phyloP scores from a whole-genome alignment of 2,329 filamentous ascomycete species.

The Metarhizium guizhouense region DNA sequence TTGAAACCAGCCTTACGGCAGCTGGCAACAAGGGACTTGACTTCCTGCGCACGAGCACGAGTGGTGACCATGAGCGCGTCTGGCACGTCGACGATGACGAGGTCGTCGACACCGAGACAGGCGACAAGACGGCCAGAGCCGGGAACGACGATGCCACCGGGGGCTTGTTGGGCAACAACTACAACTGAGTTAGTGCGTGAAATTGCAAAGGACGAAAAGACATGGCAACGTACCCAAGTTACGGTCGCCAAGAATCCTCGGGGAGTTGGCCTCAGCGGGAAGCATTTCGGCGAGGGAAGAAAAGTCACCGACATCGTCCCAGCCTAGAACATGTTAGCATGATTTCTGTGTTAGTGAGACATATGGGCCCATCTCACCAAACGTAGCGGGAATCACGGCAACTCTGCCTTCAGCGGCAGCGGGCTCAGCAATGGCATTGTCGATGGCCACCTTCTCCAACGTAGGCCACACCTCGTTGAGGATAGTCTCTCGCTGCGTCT shows the following conservation, averaged over 20 bases:
- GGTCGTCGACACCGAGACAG: constrained; percentile 17
- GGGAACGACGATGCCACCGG: constrained; percentile 17
- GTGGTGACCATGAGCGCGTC: constrained; percentile 19
- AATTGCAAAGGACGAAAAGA: background rate
- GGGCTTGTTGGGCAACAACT: constrained; percentile 17
- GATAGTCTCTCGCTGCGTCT: constrained; percentile 10
- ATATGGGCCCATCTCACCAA: constrained; percentile 7
- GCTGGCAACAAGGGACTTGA: constrained; percentile 17
- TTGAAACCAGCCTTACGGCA: constrained; percentile 15
- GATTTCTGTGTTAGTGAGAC: background rate
- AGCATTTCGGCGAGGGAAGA: constrained; percentile 18
- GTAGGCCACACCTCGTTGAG: constrained; percentile 16
- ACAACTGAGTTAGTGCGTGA: background rate
- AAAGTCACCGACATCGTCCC: constrained; percentile 19
- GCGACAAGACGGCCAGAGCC: constrained; percentile 16
- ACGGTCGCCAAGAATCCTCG: constrained; percentile 14
- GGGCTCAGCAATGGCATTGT: constrained; percentile 18
- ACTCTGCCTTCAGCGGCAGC: constrained; percentile 17
- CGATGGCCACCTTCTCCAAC: constrained; percentile 17
- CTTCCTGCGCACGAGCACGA: constrained; percentile 17
- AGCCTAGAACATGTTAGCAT: constrained; percentile 10
- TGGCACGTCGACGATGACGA: constrained; percentile 17
- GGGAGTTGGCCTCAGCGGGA: constrained; percentile 15
- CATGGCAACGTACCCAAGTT: constrained; percentile 11
- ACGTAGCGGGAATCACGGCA: constrained; percentile 17